Evolutionary conservation across 2,329 filamentous ascomycete genomes (phyloP).

Genomic region (Lecanoromycetidae sp.): DNA sequence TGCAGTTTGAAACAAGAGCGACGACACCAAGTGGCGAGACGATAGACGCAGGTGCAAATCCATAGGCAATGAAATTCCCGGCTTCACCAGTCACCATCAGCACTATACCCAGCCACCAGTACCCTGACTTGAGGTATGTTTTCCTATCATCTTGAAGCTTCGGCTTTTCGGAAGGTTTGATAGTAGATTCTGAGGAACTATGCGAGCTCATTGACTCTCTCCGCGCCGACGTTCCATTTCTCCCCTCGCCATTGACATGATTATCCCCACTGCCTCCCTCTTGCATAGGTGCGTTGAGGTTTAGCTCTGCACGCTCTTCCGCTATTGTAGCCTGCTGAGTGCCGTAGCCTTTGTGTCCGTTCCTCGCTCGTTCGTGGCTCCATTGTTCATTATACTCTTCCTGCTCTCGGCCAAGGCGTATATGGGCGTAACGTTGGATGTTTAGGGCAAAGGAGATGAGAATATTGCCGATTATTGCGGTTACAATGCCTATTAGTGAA

Average conservation of each 20-base stretch:
- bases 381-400: constrained; percentile 45
- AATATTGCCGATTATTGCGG: constrained; percentile 83
- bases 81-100: constrained; percentile 88
- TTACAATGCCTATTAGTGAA: constrained; percentile 85
- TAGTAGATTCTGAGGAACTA: constrained; percentile 30
- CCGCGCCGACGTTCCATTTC: neutral
- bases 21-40: constrained; percentile 96
- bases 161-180: constrained; percentile 29
- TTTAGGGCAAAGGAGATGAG: constrained; percentile 93
- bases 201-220: constrained; percentile 22
- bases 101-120: constrained; percentile 92
- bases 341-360: constrained; percentile 31
- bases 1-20: constrained; percentile 87
- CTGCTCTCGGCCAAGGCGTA: constrained; percentile 62
- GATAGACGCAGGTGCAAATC: constrained; percentile 93
- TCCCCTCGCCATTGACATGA: neutral
- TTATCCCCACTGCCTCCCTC: neutral
- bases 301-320: constrained; percentile 16
- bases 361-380: constrained; percentile 26
- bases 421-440: constrained; percentile 90
- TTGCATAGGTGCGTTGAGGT: constrained; percentile 11
- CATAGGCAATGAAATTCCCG: constrained; percentile 94
- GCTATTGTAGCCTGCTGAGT: constrained; percentile 25
- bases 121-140: constrained; percentile 77
- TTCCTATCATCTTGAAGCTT: constrained; percentile 39